Percentiles rank a stretch among this genome's conserved stretches.
Evolutionary conservation across 1,284 basidiomycete genomes (phyloP).

Genomic region (Caloboletus firmus): DNA sequence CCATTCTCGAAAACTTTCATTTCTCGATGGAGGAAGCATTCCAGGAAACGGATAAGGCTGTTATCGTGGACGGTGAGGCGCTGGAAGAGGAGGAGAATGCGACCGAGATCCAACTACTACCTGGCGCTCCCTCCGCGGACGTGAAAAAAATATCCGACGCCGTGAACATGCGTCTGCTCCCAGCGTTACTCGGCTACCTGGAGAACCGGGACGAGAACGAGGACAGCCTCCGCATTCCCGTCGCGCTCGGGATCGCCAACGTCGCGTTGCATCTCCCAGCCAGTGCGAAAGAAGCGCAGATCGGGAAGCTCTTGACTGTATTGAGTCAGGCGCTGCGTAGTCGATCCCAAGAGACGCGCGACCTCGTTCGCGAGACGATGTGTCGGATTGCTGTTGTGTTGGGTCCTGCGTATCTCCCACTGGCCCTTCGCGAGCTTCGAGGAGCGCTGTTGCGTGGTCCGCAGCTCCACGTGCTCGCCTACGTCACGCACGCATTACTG

Average conservation of each 20-base stretch:
- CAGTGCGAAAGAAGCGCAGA: slow-evolving; percentile 68
- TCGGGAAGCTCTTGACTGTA: slow-evolving; percentile 79
- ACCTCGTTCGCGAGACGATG: slow-evolving; percentile 83
- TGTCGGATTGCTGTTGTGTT: slow-evolving; percentile 79
- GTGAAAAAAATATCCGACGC: slow-evolving; percentile 67
- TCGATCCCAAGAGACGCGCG: slow-evolving; percentile 92
- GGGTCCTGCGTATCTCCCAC: slow-evolving; percentile 73
- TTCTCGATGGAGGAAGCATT: slow-evolving; percentile 73
- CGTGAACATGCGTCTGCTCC: slow-evolving; percentile 75
- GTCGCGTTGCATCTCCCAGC: slow-evolving; percentile 82
- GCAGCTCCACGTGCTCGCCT: slow-evolving; percentile 91
- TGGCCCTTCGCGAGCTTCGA: slow-evolving; percentile 79
- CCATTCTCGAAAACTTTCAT: slow-evolving; percentile 90
- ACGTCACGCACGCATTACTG: slow-evolving; percentile 81
- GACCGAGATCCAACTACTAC: slow-evolving; percentile 11
- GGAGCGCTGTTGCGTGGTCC: slow-evolving; percentile 87
- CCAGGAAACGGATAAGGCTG: slow-evolving; percentile 31
- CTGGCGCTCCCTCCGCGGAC: slow-evolving; percentile 23
- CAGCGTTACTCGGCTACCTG: slow-evolving; percentile 73
- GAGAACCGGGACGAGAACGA: slow-evolving; percentile 85
- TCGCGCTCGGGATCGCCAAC: slow-evolving; percentile 85
- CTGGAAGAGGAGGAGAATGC: slow-evolving; percentile 34
- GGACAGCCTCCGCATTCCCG: slow-evolving; percentile 82
- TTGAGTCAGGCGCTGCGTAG: slow-evolving; percentile 88
- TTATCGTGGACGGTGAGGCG: slow-evolving; percentile 31